phyloP scores from a whole-genome alignment of 371 early-diverging fungal species.

The Homolaphlyctis polyrhiza region DNA sequence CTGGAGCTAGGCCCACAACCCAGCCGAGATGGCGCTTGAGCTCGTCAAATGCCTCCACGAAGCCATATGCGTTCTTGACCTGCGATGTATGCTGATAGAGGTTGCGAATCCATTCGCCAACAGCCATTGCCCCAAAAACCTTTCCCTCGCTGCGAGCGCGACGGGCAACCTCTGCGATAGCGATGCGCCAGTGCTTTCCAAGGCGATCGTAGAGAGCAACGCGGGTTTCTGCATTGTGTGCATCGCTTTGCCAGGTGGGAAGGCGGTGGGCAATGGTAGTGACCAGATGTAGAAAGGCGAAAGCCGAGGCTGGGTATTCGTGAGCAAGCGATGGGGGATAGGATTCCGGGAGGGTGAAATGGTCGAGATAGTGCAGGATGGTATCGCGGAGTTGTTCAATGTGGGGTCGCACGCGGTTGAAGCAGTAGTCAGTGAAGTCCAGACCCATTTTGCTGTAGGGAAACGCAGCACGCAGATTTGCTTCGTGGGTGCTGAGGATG shows the following conservation, averaged over 20 bases:
- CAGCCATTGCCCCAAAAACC: conserved; percentile 56
- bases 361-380: conserved; percentile 74
- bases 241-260: conserved; percentile 73
- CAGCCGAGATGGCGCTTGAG: conserved; percentile 64
- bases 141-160: conserved; percentile 69
- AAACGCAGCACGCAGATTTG: conserved; percentile 65
- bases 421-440: conserved; percentile 73
- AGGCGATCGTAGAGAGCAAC: conserved; percentile 65
- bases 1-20: conserved; percentile 47
- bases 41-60: conserved; percentile 58
- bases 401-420: conserved; percentile 74
- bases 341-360: conserved; percentile 66
- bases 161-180: conserved; percentile 63
- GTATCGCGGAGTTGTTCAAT: conserved; percentile 73
- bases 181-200: conserved; percentile 70
- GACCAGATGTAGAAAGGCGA: conserved; percentile 74
- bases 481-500: conserved; percentile 64
- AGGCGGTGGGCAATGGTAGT: conserved; percentile 65
- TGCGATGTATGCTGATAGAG: conserved; percentile 28
- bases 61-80: conserved; percentile 27
- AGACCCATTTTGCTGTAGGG: conserved; percentile 79
- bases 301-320: conserved; percentile 68
- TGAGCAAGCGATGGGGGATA: conserved; percentile 29
- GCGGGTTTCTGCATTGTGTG: conserved; percentile 57
- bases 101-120: conserved; percentile 72